Evolutionary conservation across 257 asterid genomes (phyloP).

Genomic region (Solanum tarapatanum): DNA sequence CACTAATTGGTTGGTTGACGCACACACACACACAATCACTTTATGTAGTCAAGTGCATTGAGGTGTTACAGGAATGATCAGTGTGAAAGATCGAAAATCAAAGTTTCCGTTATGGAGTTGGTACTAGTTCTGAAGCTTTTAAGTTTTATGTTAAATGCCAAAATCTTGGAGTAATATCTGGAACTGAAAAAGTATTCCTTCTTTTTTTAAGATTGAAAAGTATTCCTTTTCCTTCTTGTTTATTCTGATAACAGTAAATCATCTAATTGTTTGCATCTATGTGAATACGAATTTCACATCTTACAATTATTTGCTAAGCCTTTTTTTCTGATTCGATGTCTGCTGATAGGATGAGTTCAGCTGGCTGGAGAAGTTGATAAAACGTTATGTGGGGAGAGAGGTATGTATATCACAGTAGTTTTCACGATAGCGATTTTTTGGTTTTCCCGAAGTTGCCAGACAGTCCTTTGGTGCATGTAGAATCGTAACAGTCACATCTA

Average conservation of each 20-base stretch:
- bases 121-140: neutral
- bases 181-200: neutral
- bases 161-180: neutral
- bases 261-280: neutral
- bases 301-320: neutral
- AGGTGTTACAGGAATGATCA: neutral
- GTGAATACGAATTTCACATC: neutral
- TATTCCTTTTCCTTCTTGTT: neutral
- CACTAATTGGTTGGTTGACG: neutral
- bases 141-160: neutral
- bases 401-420: slow-evolving; percentile 15
- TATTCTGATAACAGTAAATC: neutral
- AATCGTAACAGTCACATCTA: neutral
- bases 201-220: neutral
- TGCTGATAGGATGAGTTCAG: slow-evolving; percentile 62
- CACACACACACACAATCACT: neutral
- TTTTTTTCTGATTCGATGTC: neutral
- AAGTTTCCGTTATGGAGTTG: neutral
- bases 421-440: neutral
- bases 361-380: slow-evolving; percentile 61
- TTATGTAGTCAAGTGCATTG: neutral
- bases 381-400: slow-evolving; percentile 84
- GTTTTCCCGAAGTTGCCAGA: neutral
- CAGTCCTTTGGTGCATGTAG: neutral
- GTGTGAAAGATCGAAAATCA: neutral